Evolutionary conservation across 1,139 yeast genomes (phyloP).

Genomic region (Kodamaea sp.): DNA sequence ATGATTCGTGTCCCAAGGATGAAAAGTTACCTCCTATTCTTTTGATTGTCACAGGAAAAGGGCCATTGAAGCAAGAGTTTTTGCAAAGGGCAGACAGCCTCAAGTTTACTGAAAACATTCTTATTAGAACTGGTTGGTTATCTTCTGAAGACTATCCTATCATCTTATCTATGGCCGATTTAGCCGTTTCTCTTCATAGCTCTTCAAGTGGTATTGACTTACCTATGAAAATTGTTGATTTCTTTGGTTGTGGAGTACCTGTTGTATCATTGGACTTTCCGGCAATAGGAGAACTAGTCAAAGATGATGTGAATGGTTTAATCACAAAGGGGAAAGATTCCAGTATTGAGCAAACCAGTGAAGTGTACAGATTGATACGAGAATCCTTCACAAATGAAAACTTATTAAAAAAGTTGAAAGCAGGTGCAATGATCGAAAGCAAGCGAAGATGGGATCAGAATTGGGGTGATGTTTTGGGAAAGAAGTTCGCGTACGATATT

Average conservation of each 20-base stretch:
- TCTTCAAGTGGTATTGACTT: conserved; percentile 92
- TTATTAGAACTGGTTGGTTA: conserved; percentile 74
- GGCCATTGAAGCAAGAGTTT: conserved; percentile 67
- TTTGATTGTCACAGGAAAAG: conserved; percentile 89
- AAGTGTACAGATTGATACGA: conserved; percentile 52
- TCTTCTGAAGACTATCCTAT: conserved; percentile 77
- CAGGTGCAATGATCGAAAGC: conserved; percentile 75
- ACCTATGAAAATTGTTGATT: conserved; percentile 96
- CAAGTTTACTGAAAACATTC: conserved; percentile 44
- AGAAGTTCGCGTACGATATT: conserved; percentile 19
- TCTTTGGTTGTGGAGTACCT: conserved; percentile 96
- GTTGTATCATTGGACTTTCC: conserved; percentile 77
- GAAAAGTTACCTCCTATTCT: conserved; percentile 49
- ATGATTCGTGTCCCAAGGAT: conserved; percentile 23
- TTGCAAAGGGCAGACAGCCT: conserved; percentile 46
- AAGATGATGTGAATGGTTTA: conserved; percentile 46
- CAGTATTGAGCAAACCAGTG: conserved; percentile 42
- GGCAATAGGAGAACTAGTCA: conserved; percentile 66
- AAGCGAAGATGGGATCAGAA: conserved; percentile 69
- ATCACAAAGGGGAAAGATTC: conserved; percentile 41
- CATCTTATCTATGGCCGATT: conserved; percentile 73
- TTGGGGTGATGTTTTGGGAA: conserved; percentile 51
- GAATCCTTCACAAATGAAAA: conserved; percentile 45
- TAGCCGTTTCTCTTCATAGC: conserved; percentile 87
- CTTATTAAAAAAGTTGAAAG: conserved; percentile 40